Conservation (phyloP, 495 filamentous ascomycete species). For the Penicillium arizonense region DNA sequence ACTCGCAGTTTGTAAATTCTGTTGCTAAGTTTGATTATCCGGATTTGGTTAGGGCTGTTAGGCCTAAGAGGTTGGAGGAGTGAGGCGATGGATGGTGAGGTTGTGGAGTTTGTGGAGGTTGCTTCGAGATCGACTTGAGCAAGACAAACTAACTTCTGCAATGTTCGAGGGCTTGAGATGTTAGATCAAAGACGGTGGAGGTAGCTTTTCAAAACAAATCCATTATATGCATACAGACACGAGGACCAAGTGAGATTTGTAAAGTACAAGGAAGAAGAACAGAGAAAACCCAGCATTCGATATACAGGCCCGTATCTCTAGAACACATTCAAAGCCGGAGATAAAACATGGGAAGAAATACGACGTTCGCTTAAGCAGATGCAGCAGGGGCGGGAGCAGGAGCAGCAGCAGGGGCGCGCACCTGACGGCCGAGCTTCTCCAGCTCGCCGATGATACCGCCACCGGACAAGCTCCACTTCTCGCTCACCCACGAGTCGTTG, state of each 20-base stretch:
- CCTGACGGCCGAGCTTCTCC: constrained; percentile 60
- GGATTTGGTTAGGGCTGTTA: constrained; percentile 16
- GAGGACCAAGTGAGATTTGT: constrained; percentile 26
- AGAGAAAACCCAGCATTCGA: constrained; percentile 17
- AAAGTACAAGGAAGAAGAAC: constrained; percentile 32
- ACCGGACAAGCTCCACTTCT: constrained; percentile 83
- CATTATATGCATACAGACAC: constrained; percentile 43
- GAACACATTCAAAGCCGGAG: constrained; percentile 1
- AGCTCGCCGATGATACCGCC: constrained; percentile 83
- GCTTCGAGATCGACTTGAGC: not conserved
- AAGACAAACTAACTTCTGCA: not conserved
- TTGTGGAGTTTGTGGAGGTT: not conserved
- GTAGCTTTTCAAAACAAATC: constrained; percentile 19
- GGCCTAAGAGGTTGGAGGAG: constrained; percentile 19
- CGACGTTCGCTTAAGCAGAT: constrained; percentile 11
- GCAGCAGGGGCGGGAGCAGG: constrained; percentile 6
- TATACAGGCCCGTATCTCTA: constrained; percentile 22
- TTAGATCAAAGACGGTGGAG: not conserved
- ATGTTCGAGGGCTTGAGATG: not conserved
- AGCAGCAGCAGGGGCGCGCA: constrained; percentile 28
- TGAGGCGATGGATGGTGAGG: not conserved
- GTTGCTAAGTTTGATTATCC: constrained; percentile 24
- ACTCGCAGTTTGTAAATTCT: constrained; percentile 12
- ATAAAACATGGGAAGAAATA: constrained; percentile 7
- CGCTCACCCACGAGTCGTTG: constrained; percentile 69